A percentile compares a stretch with the other conserved stretches of the same genome.
phyloP scores from a whole-genome alignment of 2,329 filamentous ascomycete species.

The Clonostachys rosea region DNA sequence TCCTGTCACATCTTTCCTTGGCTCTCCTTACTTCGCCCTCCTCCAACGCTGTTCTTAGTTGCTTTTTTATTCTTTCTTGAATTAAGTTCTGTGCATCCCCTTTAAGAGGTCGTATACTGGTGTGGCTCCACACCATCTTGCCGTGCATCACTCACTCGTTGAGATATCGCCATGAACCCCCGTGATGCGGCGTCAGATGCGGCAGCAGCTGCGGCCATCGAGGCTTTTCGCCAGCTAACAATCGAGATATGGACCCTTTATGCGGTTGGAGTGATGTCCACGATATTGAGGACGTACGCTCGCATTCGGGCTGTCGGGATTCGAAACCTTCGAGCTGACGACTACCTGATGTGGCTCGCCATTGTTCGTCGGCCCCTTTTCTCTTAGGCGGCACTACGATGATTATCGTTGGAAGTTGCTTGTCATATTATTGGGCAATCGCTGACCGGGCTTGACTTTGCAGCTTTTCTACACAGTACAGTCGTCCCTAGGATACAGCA shows the following conservation, averaged over 20 bases:
- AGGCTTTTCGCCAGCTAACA: constrained; percentile 14
- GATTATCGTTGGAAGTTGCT: too few species aligned
- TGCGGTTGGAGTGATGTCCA: constrained; percentile 41
- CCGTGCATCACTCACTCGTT: too few species aligned
- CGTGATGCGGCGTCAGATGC: constrained; percentile 13
- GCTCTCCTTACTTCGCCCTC: too few species aligned
- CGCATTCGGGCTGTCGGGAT: constrained; percentile 42
- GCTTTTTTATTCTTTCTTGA: too few species aligned
- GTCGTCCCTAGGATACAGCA: constrained; percentile 43
- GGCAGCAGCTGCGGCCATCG: constrained; percentile 11
- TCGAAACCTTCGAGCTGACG: constrained; percentile 47
- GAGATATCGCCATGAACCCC: background rate
- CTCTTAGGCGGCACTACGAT: background rate
- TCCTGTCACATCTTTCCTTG: too few species aligned
- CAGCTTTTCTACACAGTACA: constrained; percentile 47
- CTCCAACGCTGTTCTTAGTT: too few species aligned
- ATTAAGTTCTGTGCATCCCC: too few species aligned
- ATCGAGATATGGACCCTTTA: constrained; percentile 36
- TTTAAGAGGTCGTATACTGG: too few species aligned
- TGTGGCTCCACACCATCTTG: too few species aligned
- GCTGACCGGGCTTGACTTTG: background rate
- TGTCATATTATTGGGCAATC: background rate
- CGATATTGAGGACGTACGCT: constrained; percentile 43
- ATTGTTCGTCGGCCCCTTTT: constrained; percentile 26
- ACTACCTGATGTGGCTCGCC: constrained; percentile 53